These are phyloP conservation scores for Psilocybe tampanensis DNA, from an alignment of 768 basidiomycete genomes.

Conservation along the genomic window DNA sequence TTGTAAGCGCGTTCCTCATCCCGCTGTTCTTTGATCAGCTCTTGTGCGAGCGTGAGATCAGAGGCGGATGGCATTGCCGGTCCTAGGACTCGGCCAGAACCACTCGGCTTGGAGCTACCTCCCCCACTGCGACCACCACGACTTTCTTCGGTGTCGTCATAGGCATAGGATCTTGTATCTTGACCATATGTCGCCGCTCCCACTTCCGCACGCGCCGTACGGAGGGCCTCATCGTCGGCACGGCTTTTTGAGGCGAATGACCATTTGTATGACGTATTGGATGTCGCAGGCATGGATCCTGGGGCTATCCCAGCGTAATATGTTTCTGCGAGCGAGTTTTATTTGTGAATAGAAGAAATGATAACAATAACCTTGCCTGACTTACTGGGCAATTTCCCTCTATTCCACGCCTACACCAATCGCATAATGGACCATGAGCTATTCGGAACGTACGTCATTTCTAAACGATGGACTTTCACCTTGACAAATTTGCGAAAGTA, in stretches of 20 bases:
- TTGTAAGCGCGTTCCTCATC: constrained; percentile 55
- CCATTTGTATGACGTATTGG: constrained; percentile 88
- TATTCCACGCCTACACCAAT: constrained; percentile 73
- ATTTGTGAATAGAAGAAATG: not conserved
- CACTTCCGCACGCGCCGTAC: constrained; percentile 61
- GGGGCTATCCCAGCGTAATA: constrained; percentile 61
- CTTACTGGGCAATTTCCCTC: constrained; percentile 69
- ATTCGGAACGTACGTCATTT: not conserved
- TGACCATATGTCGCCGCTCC: constrained; percentile 46
- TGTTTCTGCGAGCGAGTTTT: constrained; percentile 18
- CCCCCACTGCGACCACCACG: constrained; percentile 9
- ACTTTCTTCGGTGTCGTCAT: constrained; percentile 21
- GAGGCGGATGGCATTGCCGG: constrained; percentile 70
- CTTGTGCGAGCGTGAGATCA: constrained; percentile 71
- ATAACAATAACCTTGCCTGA: constrained; percentile 4
- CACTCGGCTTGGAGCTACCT: constrained; percentile 17
- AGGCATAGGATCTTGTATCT: constrained; percentile 21
- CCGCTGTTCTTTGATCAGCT: constrained; percentile 54
- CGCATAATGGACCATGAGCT: not conserved
- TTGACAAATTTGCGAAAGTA: constrained; percentile 95
- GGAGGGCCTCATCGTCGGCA: constrained; percentile 62
- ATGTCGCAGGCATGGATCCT: constrained; percentile 55
- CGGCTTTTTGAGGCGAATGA: constrained; percentile 73
- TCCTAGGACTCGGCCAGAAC: constrained; percentile 54
- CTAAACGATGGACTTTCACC: constrained; percentile 37